Conservation (phyloP, 805 yeast species). For the Brettanomyces nanus region DNA sequence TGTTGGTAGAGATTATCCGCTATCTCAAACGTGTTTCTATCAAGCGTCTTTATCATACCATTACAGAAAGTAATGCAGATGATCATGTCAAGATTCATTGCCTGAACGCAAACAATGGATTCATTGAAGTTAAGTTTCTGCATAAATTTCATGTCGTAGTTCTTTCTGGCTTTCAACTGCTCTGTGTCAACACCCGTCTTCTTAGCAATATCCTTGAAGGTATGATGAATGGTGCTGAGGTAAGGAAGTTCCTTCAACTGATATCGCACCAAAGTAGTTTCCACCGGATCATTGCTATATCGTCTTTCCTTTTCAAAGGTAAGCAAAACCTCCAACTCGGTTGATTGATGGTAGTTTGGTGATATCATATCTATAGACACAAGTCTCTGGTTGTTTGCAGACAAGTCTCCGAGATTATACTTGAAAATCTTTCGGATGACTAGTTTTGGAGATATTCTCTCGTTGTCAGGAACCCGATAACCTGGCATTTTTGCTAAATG, state of each 20-base stretch:
- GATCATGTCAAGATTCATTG: slow-evolving; percentile 32
- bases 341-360: slow-evolving; percentile 33
- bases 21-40: slow-evolving; percentile 26
- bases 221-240: slow-evolving; percentile 14
- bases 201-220: slow-evolving; percentile 18
- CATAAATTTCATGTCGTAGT: slow-evolving; percentile 10
- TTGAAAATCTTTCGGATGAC: slow-evolving; percentile 24
- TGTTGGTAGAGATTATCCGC: slow-evolving; percentile 13
- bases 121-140: slow-evolving; percentile 21
- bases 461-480: slow-evolving; percentile 40
- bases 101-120: slow-evolving; percentile 20
- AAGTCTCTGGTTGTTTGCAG: slow-evolving; percentile 12
- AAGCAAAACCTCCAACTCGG: slow-evolving; percentile 39
- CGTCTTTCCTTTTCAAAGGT: slow-evolving; percentile 28
- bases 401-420: slow-evolving; percentile 14
- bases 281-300: slow-evolving; percentile 6
- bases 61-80: slow-evolving; percentile 32
- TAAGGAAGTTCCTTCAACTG: slow-evolving; percentile 14
- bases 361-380: slow-evolving; percentile 34
- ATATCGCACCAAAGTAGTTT: slow-evolving; percentile 21
- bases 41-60: slow-evolving; percentile 40
- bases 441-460: slow-evolving; percentile 34
- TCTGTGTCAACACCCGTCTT: slow-evolving; percentile 6
- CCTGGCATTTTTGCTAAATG: slow-evolving; percentile 39
- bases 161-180: background rate